Evolutionary conservation across 495 filamentous ascomycete genomes (phyloP), one percentile per base, ranked within the genome.

Genomic region (Poronia punctata): DNA sequence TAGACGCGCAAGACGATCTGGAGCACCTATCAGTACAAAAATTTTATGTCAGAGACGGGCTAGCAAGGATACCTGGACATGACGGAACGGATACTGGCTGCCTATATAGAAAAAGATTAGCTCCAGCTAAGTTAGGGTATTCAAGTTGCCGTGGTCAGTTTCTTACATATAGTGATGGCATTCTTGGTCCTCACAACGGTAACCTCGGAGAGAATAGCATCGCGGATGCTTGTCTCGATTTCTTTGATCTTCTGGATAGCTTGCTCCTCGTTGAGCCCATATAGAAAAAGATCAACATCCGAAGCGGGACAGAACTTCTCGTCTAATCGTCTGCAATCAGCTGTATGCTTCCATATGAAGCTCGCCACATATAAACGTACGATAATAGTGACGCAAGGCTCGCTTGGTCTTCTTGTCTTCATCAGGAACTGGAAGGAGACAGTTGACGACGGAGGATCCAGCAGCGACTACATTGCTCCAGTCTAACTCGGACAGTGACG

Each of bases 1-100:
- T 93, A 90, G 35, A 90, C 75, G 4, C 86, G 81, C 10, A 90
- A 75, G 7, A 93, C 86, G 49, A 93, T 87, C 64, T 87, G 63
- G n/a, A n/a, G n/a, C n/a, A 22, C 21, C 16, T 2, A 20, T 45
- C 7, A 45, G 41, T 7, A 31, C 20, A n/a, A 16, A 11, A 38
- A 24, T 5, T 6, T 6, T 16, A 7, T 16, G 2, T 3, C 6
- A 17, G 14, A 3, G 18, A 22, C 15, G 6, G 15, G 18, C 10
- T 17, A 14, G 19, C 15, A 37, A 16, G 7, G 12, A 18, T 64
- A 66, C 64, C 57, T 75, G 76, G 14, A 90, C 75, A 53, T 93
- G 86, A 4, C 86, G 76, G 22, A 75, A 86, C 0, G 86, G 86
- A 57, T 92, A 88, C 52, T 88, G 82, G 22, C 76, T 81, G 29